Base-by-base conservation (phyloP, 441 rosid species). In the Viola pubescens region DNA sequence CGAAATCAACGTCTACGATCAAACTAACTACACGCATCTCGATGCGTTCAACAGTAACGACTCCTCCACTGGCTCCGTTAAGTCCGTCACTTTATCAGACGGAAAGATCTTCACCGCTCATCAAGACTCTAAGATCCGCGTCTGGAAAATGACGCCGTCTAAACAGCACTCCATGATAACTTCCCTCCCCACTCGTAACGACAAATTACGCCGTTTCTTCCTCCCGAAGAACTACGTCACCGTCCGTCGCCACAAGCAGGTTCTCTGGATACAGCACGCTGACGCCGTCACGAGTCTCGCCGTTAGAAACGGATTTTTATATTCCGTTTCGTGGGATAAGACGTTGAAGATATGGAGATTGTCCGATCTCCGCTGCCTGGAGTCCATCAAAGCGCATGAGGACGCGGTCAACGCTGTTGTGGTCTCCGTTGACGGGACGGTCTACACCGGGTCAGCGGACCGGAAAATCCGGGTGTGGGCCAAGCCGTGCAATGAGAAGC, bases 271-370 rank as follows among this genome's bases (percentile, higher is more conserved):
- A 43, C 83, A 91, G 59, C 98, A 91, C 46, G 91, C 89, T 43
- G 98, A 91, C 77, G 94, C 98, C 62, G 84, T 88, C 16, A 82
- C 92, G 0, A 86, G 78, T 6, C 87, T 88, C 34, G 89, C 91
- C 58, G 85, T 71, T 9, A 76, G 67, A 44, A 62, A 68, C 52
- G 90, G 90, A 2, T 62, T 83, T 58, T 77, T 88, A 60, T 91
- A 85, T 75, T 86, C 98, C 0, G 92, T 88, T 63, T 91, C 96
- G 4, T 91, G 98, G 98, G 96, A 88, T 59, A 86, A 72, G 69
- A 75, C 79, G 9, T 61, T 91, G 70, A 91, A 88, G 76, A 75
- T 86, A 39, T 91, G 98, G 98, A 76, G 87, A 37, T 81, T 78
- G 0, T 74, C 87, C 0, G 84, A 82, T 63, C 80, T 82, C 52